Base-by-base conservation (phyloP, 2,329 filamentous ascomycete species). In the Trichoderma sp. region DNA sequence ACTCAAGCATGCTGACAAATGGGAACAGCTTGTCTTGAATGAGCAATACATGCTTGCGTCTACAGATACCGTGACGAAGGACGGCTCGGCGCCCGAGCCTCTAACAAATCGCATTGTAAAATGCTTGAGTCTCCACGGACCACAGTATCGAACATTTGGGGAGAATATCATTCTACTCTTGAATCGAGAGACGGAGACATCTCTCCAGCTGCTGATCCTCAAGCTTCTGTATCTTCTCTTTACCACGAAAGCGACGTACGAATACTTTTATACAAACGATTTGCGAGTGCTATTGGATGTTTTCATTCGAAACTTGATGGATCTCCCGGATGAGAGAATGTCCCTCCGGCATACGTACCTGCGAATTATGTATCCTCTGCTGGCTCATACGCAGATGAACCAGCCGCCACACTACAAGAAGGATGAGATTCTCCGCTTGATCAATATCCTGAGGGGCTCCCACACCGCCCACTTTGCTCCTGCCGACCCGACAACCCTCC, bases 251-350 rank as follows among this genome's bases (percentile, higher is more conserved):
- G 89, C 92, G 18, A 99, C 96, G 0, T 94, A 96, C 80, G 96
- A 99, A 82, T 99, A 98, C 82, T 99, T 99, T 79, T 99, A 98
- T 82, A 98, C 94, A 32, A 99, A 99, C 79, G 96, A 99, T 78
- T 86, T 99, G 34, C 93, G 94, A 72, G 96, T 99, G 5, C 88
- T 99, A 18, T 87, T 98, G 61, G 96, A 99, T 79, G 96, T 99
- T 74, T 94, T 99, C 72, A 93, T 99, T 73, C 93, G 96, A 57
- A 99, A 99, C 78, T 86, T 99, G n/a, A 90, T 98, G 77, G 96
- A 99, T 80, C 86, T 99, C 9, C 96, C 97, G 0, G 92, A 95
- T 77, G 95, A 97, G 79, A 90, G 89, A 73, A 85, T 86, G 74
- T 86, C 89, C 21, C 84, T 99, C 71, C 90, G 95, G 47, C 96